phyloP scores from a whole-genome alignment of 1,284 basidiomycete genomes.

The Hypsizygus ulmarius region DNA sequence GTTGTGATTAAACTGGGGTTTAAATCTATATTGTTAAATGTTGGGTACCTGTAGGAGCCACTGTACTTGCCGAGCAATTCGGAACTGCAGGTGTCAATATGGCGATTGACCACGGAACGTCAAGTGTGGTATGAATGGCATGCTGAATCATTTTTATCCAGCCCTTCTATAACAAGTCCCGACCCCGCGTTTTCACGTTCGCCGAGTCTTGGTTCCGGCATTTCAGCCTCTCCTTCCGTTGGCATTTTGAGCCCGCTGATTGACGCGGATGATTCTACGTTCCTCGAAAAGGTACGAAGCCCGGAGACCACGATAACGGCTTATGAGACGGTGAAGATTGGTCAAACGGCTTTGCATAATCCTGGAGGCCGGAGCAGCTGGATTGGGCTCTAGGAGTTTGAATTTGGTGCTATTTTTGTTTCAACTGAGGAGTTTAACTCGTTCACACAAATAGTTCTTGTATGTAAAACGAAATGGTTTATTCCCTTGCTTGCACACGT shows the following conservation, averaged over 20 bases:
- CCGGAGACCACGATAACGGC: constrained; percentile 14
- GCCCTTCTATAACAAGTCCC: constrained; percentile 20
- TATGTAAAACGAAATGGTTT: too few species aligned
- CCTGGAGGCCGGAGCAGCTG: constrained; percentile 87
- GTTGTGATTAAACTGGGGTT: neutral
- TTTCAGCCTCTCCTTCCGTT: constrained; percentile 35
- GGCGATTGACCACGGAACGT: constrained; percentile 86
- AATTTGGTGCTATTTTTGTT: too few species aligned
- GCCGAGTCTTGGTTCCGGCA: constrained; percentile 21
- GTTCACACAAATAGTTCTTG: too few species aligned
- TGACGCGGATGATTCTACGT: constrained; percentile 52
- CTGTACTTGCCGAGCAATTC: constrained; percentile 90
- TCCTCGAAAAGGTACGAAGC: constrained; percentile 17
- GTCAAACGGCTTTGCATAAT: constrained; percentile 90
- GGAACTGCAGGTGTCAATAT: constrained; percentile 91
- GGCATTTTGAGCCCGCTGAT: constrained; percentile 57
- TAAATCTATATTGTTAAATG: constrained; percentile 2
- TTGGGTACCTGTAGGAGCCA: constrained; percentile 60
- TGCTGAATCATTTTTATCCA: constrained; percentile 85
- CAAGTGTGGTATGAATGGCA: constrained; percentile 99
- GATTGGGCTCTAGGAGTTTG: constrained; percentile 63
- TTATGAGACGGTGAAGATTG: constrained; percentile 75
- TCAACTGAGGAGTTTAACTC: too few species aligned
- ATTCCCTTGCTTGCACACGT: too few species aligned
- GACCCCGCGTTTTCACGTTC: constrained; percentile 24